Conservation (phyloP, 306 rosid genomes). For the Corylus americana region DNA sequence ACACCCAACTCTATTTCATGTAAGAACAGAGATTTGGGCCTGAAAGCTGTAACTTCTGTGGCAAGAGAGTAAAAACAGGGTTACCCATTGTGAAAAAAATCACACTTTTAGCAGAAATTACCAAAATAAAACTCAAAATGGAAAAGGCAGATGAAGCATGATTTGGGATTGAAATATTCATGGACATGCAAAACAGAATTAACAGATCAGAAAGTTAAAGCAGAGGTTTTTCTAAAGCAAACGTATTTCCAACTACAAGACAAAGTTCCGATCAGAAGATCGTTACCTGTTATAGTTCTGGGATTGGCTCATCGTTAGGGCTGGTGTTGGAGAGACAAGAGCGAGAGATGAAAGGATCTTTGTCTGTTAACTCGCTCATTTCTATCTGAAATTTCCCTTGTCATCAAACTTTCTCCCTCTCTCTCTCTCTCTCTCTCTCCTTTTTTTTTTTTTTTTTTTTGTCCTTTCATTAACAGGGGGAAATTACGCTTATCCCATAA, state of each 20-base stretch:
- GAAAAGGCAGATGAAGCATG: background rate
- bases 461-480: too few species aligned
- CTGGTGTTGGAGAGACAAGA: background rate
- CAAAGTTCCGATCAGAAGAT: conserved; percentile 4
- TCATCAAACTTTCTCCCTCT: too few species aligned
- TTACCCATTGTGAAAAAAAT: background rate
- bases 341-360: background rate
- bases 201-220: background rate
- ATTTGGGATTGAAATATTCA: background rate
- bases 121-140: background rate
- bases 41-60: background rate
- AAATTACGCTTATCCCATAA: too few species aligned
- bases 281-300: conserved; percentile 16
- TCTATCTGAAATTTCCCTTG: background rate
- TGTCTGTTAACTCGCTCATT: background rate
- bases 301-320: conserved; percentile 13
- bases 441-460: too few species aligned
- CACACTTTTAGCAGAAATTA: background rate
- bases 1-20: conserved; percentile 5
- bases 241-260: background rate
- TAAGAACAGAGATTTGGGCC: background rate
- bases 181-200: background rate
- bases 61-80: background rate
- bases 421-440: too few species aligned
- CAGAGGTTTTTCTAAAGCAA: background rate